Conservation (phyloP, 257 asterid genomes). For the Gynochthodes officinalis region DNA sequence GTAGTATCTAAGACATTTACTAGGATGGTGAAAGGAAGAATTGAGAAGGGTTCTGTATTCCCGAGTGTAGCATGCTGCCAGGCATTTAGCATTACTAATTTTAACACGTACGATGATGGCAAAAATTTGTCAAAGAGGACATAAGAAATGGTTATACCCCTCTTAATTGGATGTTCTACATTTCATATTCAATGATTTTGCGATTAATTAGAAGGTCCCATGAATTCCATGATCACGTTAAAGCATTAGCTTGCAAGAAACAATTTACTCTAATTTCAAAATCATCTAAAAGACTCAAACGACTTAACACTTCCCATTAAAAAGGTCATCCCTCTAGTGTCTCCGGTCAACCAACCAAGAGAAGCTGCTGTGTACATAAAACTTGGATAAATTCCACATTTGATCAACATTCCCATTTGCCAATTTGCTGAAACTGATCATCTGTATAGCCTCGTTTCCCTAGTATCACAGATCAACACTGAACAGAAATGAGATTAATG, state of each 20-base stretch:
- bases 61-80: no score
- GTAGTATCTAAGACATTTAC: no score
- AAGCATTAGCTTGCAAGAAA: slow-evolving; percentile 13
- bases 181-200: not conserved
- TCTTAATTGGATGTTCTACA: not conserved
- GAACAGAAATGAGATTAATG: not conserved
- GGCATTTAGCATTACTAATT: no score
- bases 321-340: not conserved
- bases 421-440: not conserved
- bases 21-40: no score
- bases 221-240: not conserved
- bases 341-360: not conserved
- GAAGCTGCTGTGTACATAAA: no score
- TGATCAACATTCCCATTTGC: not conserved
- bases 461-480: not conserved
- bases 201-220: no score
- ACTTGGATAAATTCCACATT: not conserved
- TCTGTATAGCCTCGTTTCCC: no score
- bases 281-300: not conserved
- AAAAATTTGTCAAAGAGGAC: no score
- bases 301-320: no score
- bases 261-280: not conserved
- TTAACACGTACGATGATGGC: no score
- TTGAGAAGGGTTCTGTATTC: no score
- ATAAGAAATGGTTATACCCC: no score